These are phyloP conservation scores for Trametes gibbosa DNA, from an alignment of 768 basidiomycete genomes.

Conservation along the genomic window DNA sequence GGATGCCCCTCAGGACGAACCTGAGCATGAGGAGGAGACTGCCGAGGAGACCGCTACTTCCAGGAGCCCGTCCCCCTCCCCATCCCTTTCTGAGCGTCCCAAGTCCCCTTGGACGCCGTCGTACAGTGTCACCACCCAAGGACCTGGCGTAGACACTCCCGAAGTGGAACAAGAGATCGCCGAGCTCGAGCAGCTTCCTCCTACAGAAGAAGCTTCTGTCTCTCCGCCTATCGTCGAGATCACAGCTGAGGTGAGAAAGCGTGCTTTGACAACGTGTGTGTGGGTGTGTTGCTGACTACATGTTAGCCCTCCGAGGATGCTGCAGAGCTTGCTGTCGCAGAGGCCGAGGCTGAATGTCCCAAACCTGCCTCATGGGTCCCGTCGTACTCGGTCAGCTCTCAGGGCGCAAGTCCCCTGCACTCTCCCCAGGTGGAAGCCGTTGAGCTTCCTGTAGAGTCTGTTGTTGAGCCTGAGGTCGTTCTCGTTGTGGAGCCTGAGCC, in stretches of 20 bases:
- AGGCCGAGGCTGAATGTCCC: constrained; percentile 31
- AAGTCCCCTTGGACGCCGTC: constrained; percentile 54
- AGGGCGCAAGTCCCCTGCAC: constrained; percentile 31
- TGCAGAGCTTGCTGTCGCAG: not conserved
- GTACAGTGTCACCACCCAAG: constrained; percentile 48
- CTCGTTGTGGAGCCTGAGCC: constrained; percentile 2
- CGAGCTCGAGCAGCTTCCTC: constrained; percentile 23
- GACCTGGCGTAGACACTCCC: constrained; percentile 28
- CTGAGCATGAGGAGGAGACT: not conserved
- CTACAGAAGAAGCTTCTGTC: constrained; percentile 5
- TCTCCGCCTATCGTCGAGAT: constrained; percentile 10
- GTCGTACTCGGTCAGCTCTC: constrained; percentile 49
- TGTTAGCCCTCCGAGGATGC: constrained; percentile 4
- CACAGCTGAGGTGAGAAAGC: constrained; percentile 18
- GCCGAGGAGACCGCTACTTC: constrained; percentile 4
- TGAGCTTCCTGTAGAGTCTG: constrained; percentile 3
- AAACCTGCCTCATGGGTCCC: constrained; percentile 45
- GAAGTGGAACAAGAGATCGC: constrained; percentile 21
- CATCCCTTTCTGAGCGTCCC: constrained; percentile 34
- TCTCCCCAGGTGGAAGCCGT: constrained; percentile 9
- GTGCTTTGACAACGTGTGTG: not conserved
- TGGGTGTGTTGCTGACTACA: not conserved
- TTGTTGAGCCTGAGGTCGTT: not conserved
- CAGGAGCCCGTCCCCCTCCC: constrained; percentile 9
- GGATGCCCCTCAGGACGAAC: constrained; percentile 10